Conservation (phyloP, 1,139 yeast genomes). For the Candida gigantensis region DNA sequence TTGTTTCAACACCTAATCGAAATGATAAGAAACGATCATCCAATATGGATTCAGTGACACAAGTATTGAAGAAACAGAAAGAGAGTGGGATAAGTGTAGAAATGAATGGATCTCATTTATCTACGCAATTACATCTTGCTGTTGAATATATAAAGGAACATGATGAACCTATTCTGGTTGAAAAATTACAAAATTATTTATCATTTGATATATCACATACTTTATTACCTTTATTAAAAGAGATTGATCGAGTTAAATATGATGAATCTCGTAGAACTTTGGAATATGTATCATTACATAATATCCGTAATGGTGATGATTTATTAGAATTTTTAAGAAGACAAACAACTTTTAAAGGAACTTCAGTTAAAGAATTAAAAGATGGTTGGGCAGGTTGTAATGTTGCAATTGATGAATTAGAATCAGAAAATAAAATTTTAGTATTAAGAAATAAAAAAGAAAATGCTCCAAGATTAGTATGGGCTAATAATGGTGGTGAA, state of each 20-base stretch:
- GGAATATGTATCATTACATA: slow-evolving; percentile 86
- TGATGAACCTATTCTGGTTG: slow-evolving; percentile 67
- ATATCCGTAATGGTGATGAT: slow-evolving; percentile 80
- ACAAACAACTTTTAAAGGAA: slow-evolving; percentile 87
- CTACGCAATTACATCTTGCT: slow-evolving; percentile 82
- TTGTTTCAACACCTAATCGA: slow-evolving; percentile 5
- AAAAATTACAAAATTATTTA: slow-evolving; percentile 61
- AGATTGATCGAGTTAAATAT: slow-evolving; percentile 72
- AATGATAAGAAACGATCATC: slow-evolving; percentile 17
- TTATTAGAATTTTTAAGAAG: slow-evolving; percentile 70
- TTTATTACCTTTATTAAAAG: slow-evolving; percentile 68
- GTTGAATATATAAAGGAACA: slow-evolving; percentile 78
- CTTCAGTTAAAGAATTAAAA: slow-evolving; percentile 81
- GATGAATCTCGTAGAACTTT: slow-evolving; percentile 62
- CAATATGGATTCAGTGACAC: slow-evolving; percentile 30
- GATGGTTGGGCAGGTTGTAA: slow-evolving; percentile 98
- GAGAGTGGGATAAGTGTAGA: slow-evolving; percentile 21
- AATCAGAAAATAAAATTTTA: slow-evolving; percentile 70
- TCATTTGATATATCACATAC: slow-evolving; percentile 48
- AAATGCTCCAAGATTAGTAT: slow-evolving; percentile 82
- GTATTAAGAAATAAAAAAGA: slow-evolving; percentile 91
- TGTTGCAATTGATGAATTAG: slow-evolving; percentile 74
- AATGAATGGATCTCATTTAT: slow-evolving; percentile 60
- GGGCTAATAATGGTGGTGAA: slow-evolving; percentile 84
- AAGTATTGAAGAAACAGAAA: slow-evolving; percentile 41